Base-by-base conservation (phyloP, 257 asterid species). In the Prunella vulgaris region DNA sequence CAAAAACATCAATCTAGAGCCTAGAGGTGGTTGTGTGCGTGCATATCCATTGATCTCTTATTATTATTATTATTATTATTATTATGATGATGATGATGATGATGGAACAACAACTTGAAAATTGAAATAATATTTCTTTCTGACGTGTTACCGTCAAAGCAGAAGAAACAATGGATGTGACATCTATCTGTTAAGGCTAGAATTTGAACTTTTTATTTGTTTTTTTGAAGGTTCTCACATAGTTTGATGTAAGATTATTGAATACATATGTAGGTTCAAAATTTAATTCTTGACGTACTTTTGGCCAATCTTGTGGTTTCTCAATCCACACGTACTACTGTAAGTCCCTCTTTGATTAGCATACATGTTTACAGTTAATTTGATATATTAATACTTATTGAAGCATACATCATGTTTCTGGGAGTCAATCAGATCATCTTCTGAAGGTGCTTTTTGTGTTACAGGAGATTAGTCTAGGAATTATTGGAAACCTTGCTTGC, bases 401-500 rank as follows among this genome's bases (percentile, higher is more conserved):
- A 37, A 64, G 13, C 52, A 48, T 40, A 33, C 14, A 35, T 38
- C 32, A 14, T 24, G 48, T 63, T 69, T 6, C 74, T 60, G 32
- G 49, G 66, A 35, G 38, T 33, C 56, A 48, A 67, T 18, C 54
- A 57, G 30, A 63, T 20, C 21, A 44, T 28, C 17, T 35, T 38
- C 66, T 48, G 58, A 21, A 73, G 51, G 27, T 75, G 48, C 17
- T 22, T 77, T 25, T n/a, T n/a, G 54, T 69, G 73, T 75, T 57
- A 38, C 88, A 94, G 99, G 99, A 94, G 84, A 91, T 91, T 71
- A 73, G 85, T 80, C 96, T 94, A 56, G 99, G 99, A 73, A 91
- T 94, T 32, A 82, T 89, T 56, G 97, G 97, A 61, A 94, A 91
- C 80, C 86, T 91, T 60, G 91, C 97, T 77, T 94, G 99, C 88